phyloP scores from a whole-genome alignment of 1,284 basidiomycete genomes.

The Ustanciosporium gigantosporum region DNA sequence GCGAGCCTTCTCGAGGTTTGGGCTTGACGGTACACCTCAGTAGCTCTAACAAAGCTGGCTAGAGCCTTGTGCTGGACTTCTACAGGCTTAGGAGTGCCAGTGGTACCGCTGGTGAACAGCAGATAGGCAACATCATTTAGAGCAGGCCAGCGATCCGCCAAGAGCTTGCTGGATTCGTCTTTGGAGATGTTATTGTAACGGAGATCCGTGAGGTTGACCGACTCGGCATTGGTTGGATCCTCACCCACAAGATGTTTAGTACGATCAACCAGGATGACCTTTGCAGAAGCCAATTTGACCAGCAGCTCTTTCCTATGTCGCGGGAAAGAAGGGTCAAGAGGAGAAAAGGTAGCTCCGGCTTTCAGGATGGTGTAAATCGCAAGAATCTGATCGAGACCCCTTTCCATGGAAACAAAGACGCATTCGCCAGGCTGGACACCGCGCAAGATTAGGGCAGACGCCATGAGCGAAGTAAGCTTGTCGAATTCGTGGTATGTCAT shows the following conservation, averaged over 20 bases:
- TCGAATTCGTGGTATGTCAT: background rate
- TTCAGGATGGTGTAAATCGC: background rate
- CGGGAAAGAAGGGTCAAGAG: background rate
- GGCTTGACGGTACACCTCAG: background rate
- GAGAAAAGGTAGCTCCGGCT: background rate
- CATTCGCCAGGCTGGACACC: background rate
- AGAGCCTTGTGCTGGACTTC: conserved; percentile 1
- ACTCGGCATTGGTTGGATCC: background rate
- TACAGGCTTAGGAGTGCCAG: conserved; percentile 1
- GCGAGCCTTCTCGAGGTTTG: background rate
- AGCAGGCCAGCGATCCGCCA: background rate
- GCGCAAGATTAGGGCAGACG: background rate
- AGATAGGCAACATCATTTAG: conserved; percentile 1
- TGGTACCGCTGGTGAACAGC: conserved; percentile 1
- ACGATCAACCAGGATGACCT: background rate
- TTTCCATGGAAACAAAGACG: background rate
- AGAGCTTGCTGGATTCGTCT: background rate
- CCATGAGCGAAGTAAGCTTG: background rate
- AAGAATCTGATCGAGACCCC: background rate
- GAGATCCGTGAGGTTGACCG: background rate
- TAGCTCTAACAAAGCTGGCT: background rate
- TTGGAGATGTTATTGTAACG: background rate
- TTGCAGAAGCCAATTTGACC: background rate
- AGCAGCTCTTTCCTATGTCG: background rate
- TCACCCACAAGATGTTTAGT: background rate